Evolutionary conservation across 1,284 basidiomycete genomes (phyloP), one percentile per base, ranked within the genome.

Genomic region (Austroboletus niveus): DNA sequence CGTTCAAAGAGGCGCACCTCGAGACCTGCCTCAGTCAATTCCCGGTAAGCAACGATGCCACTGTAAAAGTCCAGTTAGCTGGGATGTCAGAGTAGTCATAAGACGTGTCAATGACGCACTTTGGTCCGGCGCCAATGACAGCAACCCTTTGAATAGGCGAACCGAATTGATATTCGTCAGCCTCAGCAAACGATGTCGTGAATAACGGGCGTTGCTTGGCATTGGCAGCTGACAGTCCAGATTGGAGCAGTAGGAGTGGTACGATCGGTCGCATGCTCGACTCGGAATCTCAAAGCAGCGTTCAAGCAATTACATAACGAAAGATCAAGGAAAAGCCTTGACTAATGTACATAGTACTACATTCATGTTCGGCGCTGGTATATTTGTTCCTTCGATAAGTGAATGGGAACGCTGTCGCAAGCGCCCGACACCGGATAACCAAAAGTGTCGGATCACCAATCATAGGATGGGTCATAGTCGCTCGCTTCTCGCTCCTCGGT

Each of bases 1-100:
- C 55, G 55, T 20, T 58, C 55, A 32, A 60, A 60, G 14, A 57
- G 31, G 30, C 50, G 57, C 22, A 53, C 57, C 10, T 60, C 42
- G 4, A 59, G 41, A 20, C 57, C 54, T 1, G 40, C 57, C 24
- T 60, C 47, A 6, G 45, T 49, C 35, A 58, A 27, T 15, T 53
- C 57, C 1, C 42, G 48, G 24, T 56, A 58, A 31, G 57, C 42
- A 1, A 47, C 3, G 12, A 59, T 8, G 3, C 55, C 57, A 32
- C 57, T 30, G 30, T 10, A 11, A 29, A 3, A 29, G 8, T 29
- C 6, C 27, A 8, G 27, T 7, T 29, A 7, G 27, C 6, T 29
- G 27, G 8, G 5, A 29, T 6, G 1, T 29, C 27, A 11, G 11
- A 10, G 10, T 10, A 29, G 27, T 31, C 17, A 17, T 17, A 17